Percentiles rank a stretch among this genome's conserved stretches.
phyloP scores from a whole-genome alignment of 208 protist genomes.

The Trypanosomatidae sp. region DNA sequence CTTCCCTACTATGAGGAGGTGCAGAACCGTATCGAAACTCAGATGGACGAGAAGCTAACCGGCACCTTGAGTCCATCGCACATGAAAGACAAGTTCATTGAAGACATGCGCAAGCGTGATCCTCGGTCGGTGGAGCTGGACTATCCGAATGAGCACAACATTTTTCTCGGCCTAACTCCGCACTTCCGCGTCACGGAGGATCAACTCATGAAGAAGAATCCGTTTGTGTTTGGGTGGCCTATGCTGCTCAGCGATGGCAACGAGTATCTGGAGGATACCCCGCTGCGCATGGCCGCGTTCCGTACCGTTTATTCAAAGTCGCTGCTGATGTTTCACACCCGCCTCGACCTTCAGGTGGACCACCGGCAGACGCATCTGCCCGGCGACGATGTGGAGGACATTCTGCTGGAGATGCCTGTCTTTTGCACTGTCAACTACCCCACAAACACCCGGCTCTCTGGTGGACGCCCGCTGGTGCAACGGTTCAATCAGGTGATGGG shows the following conservation, averaged over 20 bases:
- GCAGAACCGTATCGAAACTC: constrained; percentile 80
- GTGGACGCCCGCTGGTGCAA: constrained; percentile 82
- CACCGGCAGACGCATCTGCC: constrained; percentile 64
- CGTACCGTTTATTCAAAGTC: constrained; percentile 91
- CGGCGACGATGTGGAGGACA: constrained; percentile 71
- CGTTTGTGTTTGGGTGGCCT: constrained; percentile 93
- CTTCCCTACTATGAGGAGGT: constrained; percentile 88
- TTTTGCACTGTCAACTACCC: constrained; percentile 92
- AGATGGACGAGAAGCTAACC: constrained; percentile 70
- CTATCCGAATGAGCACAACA: constrained; percentile 74
- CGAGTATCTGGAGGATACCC: constrained; percentile 75
- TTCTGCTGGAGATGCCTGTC: constrained; percentile 84
- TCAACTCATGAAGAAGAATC: constrained; percentile 86
- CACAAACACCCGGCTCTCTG: constrained; percentile 76
- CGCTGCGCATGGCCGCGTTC: constrained; percentile 82
- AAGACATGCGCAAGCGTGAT: constrained; percentile 87
- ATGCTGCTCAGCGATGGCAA: constrained; percentile 89
- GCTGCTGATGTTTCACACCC: constrained; percentile 81
- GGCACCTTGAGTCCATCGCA: constrained; percentile 75
- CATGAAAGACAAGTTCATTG: constrained; percentile 85
- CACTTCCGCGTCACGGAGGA: constrained; percentile 86
- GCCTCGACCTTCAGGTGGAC: constrained; percentile 87
- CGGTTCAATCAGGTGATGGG: constrained; percentile 91
- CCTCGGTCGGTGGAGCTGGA: constrained; percentile 80
- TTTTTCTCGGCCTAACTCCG: constrained; percentile 84